phyloP scores from a whole-genome alignment of 371 early-diverging fungal genomes.

The Thermomucor indicae-seudaticae region DNA sequence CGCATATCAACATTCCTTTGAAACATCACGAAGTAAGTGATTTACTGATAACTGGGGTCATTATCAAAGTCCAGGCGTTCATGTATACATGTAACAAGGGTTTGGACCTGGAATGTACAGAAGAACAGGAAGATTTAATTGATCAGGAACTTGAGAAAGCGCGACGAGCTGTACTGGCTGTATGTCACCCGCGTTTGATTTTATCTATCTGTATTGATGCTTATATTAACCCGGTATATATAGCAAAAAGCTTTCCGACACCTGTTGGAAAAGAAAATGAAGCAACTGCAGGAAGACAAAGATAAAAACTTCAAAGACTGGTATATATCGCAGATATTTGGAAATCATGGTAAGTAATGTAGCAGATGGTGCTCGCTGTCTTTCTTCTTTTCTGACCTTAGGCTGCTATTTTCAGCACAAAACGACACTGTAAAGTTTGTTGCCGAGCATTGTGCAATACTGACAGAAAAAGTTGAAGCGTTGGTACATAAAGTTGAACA shows the following conservation, averaged over 20 bases:
- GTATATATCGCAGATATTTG: neutral
- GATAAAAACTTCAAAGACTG: neutral
- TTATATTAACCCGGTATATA: neutral
- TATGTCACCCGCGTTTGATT: neutral
- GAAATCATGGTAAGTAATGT: too few species aligned
- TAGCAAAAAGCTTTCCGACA: conserved; percentile 11
- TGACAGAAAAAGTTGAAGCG: too few species aligned
- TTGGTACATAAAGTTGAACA: neutral
- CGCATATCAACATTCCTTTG: neutral
- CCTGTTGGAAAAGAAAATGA: neutral
- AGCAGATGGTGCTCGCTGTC: too few species aligned
- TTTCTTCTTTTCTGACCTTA: too few species aligned
- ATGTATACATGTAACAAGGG: too few species aligned
- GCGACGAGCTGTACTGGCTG: neutral
- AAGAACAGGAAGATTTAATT: conserved; percentile 11
- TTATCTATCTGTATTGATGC: neutral
- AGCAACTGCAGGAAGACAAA: neutral
- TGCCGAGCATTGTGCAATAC: too few species aligned
- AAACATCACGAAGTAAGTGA: conserved; percentile 13
- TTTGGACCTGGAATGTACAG: conserved; percentile 3
- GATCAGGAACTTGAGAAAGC: conserved; percentile 9
- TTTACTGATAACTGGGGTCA: neutral
- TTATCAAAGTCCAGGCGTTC: neutral
- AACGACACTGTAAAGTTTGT: neutral
- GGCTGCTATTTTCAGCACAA: neutral